Evolutionary conservation across 176 grass and related monocot genomes (phyloP).

Genomic region (Carex myosuroides): DNA sequence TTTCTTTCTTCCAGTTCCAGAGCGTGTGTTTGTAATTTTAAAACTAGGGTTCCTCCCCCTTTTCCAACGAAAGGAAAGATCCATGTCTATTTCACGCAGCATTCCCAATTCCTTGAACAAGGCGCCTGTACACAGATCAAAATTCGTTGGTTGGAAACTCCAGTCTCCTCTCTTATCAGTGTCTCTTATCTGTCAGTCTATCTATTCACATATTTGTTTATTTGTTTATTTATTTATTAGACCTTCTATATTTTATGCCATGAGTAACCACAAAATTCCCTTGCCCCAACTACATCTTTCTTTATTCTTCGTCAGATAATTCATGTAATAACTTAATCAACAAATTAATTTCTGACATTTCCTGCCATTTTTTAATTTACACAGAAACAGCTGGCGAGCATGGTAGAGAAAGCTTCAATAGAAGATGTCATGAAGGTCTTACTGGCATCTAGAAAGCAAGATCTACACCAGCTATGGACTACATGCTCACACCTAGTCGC

Average conservation of each 20-base stretch:
- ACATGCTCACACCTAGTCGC: constrained; percentile 96
- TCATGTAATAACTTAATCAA: not conserved
- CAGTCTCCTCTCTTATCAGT: constrained; percentile 22
- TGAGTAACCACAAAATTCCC: constrained; percentile 20
- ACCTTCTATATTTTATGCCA: constrained; percentile 44
- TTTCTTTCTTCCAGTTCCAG: constrained; percentile 2
- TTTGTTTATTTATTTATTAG: not conserved
- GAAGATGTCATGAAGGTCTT: constrained; percentile 99
- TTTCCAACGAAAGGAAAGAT: constrained; percentile 29
- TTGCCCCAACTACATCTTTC: not conserved
- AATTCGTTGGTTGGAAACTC: not conserved
- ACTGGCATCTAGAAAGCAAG: constrained; percentile 88
- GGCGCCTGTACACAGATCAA: constrained; percentile 16
- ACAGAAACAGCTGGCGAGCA: constrained; percentile 93
- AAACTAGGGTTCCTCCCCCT: constrained; percentile 23
- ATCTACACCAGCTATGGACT: constrained; percentile 85
- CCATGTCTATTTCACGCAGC: constrained; percentile 33
- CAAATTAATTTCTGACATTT: constrained; percentile 5
- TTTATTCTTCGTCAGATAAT: constrained; percentile 4
- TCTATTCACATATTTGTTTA: not conserved
- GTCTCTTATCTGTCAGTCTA: constrained; percentile 17
- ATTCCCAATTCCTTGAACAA: constrained; percentile 43
- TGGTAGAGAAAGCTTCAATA: constrained; percentile 98
- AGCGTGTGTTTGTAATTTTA: constrained; percentile 8
- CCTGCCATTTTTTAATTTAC: not conserved